Evolutionary conservation across 257 asterid genomes (phyloP).

Genomic region (Lavandula angustifolia): DNA sequence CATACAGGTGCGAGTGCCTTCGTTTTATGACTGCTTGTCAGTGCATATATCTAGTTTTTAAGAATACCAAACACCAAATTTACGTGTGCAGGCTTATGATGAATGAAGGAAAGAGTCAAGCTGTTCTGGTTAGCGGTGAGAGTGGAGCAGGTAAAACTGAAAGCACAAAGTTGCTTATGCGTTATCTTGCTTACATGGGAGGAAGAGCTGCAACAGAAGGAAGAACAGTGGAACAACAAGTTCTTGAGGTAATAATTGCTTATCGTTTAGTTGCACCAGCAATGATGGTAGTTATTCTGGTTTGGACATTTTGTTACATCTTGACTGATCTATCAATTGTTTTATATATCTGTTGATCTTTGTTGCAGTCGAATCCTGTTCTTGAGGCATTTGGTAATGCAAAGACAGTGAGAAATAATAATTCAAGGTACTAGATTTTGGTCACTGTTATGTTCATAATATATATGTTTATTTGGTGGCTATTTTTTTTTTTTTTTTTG

Average conservation of each 20-base stretch:
- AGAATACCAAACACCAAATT: conserved; percentile 37
- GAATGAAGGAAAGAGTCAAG: conserved; percentile 87
- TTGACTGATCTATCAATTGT: conserved; percentile 17
- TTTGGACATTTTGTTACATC: conserved; percentile 19
- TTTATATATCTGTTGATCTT: conserved; percentile 26
- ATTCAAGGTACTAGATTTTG: conserved; percentile 68
- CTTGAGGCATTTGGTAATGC: conserved; percentile 99
- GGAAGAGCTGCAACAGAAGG: conserved; percentile 87
- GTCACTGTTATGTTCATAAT: conserved; percentile 12
- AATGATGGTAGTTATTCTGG: conserved; percentile 15
- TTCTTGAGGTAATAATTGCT: conserved; percentile 75
- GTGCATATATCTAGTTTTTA: conserved; percentile 43
- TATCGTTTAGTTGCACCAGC: not conserved
- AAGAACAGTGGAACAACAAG: conserved; percentile 94
- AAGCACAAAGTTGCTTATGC: conserved; percentile 95
- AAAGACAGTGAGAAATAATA: conserved; percentile 96
- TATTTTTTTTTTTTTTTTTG: not conserved
- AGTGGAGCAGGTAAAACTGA: conserved; percentile 99
- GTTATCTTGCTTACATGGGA: conserved; percentile 98
- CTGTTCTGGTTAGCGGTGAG: conserved; percentile 98
- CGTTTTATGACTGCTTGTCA: conserved; percentile 31
- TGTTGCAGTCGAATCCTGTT: conserved; percentile 94
- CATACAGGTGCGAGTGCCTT: conserved; percentile 69
- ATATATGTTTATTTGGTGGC: conserved; percentile 18
- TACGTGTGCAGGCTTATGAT: conserved; percentile 87